phyloP scores from a whole-genome alignment of 176 grass and related monocot species.

The Aechmea fasciata region DNA sequence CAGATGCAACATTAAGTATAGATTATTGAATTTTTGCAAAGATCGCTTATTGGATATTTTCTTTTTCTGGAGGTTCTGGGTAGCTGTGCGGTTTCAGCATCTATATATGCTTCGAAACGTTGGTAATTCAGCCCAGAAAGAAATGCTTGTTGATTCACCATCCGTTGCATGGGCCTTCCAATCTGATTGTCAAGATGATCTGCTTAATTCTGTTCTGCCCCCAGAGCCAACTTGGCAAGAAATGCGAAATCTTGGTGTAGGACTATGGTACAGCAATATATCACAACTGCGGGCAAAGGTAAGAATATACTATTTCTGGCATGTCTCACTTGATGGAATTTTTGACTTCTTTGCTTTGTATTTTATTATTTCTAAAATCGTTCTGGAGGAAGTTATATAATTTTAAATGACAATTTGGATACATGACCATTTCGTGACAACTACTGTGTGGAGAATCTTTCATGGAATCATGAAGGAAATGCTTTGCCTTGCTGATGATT shows the following conservation, averaged over 20 bases:
- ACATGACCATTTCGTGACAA: background rate
- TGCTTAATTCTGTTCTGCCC: constrained; percentile 80
- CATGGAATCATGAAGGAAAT: background rate
- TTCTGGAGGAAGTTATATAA: no score
- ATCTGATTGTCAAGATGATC: constrained; percentile 95
- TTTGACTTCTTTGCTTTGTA: background rate
- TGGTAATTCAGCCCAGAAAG: constrained; percentile 29
- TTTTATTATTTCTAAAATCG: background rate
- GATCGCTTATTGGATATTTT: constrained; percentile 18
- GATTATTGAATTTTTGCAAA: no score
- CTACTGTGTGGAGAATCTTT: background rate
- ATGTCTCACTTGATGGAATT: background rate
- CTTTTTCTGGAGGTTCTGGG: constrained; percentile 83
- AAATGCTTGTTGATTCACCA: constrained; percentile 49
- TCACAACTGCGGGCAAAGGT: constrained; percentile 72
- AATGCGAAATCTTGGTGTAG: constrained; percentile 76
- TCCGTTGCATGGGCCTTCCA: constrained; percentile 83
- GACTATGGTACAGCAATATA: constrained; percentile 78
- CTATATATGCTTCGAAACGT: constrained; percentile 27
- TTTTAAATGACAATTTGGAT: background rate
- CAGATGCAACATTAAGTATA: background rate
- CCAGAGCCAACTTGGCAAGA: constrained; percentile 66
- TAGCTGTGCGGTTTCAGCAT: constrained; percentile 70
- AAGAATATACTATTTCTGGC: constrained; percentile 26
- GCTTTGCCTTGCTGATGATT: background rate